phyloP scores from a whole-genome alignment of 2,329 filamentous ascomycete genomes.

The Colletotrichum salicis region DNA sequence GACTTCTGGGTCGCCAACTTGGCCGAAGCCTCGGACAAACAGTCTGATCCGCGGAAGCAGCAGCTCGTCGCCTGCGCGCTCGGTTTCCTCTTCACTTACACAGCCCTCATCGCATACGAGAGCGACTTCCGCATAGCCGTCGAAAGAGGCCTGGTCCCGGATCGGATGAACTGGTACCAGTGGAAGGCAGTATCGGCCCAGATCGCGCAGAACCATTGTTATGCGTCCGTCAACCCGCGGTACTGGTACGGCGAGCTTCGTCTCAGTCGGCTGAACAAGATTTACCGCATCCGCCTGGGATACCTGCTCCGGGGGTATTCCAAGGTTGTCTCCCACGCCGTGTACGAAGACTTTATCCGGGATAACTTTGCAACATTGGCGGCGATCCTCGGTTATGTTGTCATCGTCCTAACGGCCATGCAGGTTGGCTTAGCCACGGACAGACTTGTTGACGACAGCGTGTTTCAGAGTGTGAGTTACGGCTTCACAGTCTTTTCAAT shows the following conservation, averaged over 20 bases:
- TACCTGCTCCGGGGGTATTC: slow-evolving; percentile 29
- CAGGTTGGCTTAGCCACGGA: slow-evolving; percentile 57
- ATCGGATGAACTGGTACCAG: slow-evolving; percentile 46
- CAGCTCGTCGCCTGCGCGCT: slow-evolving; percentile 45
- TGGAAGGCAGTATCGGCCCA: slow-evolving; percentile 48
- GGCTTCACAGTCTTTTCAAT: slow-evolving; percentile 62
- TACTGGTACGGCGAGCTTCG: slow-evolving; percentile 55
- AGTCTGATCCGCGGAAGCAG: slow-evolving; percentile 20
- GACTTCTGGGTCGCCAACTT: slow-evolving; percentile 48
- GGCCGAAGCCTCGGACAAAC: neutral
- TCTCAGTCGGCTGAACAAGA: slow-evolving; percentile 51
- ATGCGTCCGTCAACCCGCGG: slow-evolving; percentile 45
- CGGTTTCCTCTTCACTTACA: slow-evolving; percentile 53
- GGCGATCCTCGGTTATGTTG: slow-evolving; percentile 47
- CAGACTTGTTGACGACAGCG: slow-evolving; percentile 43
- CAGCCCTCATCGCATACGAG: slow-evolving; percentile 48
- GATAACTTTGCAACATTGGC: slow-evolving; percentile 30
- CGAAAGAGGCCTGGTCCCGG: slow-evolving; percentile 47
- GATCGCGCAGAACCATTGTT: slow-evolving; percentile 40
- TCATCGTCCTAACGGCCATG: slow-evolving; percentile 59
- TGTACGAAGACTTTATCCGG: slow-evolving; percentile 31
- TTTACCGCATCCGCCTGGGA: slow-evolving; percentile 46
- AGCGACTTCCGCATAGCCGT: slow-evolving; percentile 51
- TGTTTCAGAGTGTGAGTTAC: slow-evolving; percentile 56
- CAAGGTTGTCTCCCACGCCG: slow-evolving; percentile 31